Base-by-base conservation (phyloP, 495 filamentous ascomycete genomes). In the Aspergillus sclerotioniger region DNA sequence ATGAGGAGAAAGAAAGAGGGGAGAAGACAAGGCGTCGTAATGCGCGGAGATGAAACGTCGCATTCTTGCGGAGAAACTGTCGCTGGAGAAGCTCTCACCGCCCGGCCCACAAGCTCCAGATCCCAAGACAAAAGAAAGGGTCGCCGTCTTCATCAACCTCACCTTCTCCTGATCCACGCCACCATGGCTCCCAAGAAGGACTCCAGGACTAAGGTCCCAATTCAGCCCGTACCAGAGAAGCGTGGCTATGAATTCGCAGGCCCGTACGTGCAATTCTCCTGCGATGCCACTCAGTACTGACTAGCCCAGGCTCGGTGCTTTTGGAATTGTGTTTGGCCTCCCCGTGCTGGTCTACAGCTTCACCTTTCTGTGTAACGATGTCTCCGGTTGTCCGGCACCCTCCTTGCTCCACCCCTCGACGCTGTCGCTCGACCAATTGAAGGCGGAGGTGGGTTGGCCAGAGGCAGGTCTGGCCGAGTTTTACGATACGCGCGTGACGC, bases 281-380 rank as follows among this genome's bases (percentile, higher is more conserved):
- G 50, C n/a, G 17, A 57, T 35, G 25, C 41, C 61, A 55, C 66
- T 73, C 19, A 69, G 60, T 51, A 25, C 57, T 56, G 25, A 57
- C 53, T 44, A 15, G 1, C 51, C 25, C 64, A 97, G 94, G 17
- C 75, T 86, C 53, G 92, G 92, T 46, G 89, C 89, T 12, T 78
- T 86, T 44, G 83, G 72, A 44, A 87, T 96, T 56, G 85, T 85
- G 32, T 82, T 94, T 61, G 88, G 86, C 25, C 84, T 96, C 12
- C 93, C 94, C 0, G 28, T 89, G 16, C 72, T 90, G 46, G 80
- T 89, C 63, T 96, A 93, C 71, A 63, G 81, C 54, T 82, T 91
- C 63, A 77, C 85, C 35, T 96, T 97, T 67, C 73, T 90, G 62
- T 97, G 94, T 81, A 98, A 96, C 68, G 94, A 96, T 67, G 71